Evolutionary conservation across 768 basidiomycete species (phyloP).

Genomic region (Trametes sanguinea): DNA sequence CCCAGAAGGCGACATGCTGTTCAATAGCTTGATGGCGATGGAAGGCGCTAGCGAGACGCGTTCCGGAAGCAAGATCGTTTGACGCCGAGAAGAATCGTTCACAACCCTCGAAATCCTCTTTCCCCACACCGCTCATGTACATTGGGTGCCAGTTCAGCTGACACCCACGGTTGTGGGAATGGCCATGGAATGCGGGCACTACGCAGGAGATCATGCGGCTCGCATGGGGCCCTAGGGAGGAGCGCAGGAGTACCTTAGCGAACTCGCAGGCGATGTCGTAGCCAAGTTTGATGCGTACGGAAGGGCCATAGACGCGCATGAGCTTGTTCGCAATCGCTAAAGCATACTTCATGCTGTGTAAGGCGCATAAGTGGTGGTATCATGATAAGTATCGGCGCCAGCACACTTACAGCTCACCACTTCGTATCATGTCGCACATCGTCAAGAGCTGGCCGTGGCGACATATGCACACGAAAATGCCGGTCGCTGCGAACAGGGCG

Average conservation of each 20-base stretch:
- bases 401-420: constrained; percentile 31
- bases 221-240: constrained; percentile 18
- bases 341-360: constrained; percentile 27
- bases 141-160: constrained; percentile 34
- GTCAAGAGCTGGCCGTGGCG: constrained; percentile 26
- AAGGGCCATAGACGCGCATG: constrained; percentile 22
- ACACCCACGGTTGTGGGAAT: constrained; percentile 33
- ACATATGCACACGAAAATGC: constrained; percentile 26
- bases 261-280: constrained; percentile 35
- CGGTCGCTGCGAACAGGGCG: constrained; percentile 25
- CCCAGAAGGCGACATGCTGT: constrained; percentile 26
- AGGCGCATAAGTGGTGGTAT: background rate
- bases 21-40: constrained; percentile 35
- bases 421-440: constrained; percentile 30
- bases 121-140: constrained; percentile 29
- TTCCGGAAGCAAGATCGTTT: constrained; percentile 28
- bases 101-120: constrained; percentile 32
- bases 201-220: constrained; percentile 14
- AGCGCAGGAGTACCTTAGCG: constrained; percentile 16
- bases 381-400: too few relatives aligned
- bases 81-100: constrained; percentile 33
- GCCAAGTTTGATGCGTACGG: constrained; percentile 15
- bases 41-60: constrained; percentile 26
- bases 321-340: constrained; percentile 24
- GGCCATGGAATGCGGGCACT: constrained; percentile 34